These are phyloP conservation scores for Henckelia pumila DNA, from an alignment of 257 asterid genomes.

Conservation along the genomic window DNA sequence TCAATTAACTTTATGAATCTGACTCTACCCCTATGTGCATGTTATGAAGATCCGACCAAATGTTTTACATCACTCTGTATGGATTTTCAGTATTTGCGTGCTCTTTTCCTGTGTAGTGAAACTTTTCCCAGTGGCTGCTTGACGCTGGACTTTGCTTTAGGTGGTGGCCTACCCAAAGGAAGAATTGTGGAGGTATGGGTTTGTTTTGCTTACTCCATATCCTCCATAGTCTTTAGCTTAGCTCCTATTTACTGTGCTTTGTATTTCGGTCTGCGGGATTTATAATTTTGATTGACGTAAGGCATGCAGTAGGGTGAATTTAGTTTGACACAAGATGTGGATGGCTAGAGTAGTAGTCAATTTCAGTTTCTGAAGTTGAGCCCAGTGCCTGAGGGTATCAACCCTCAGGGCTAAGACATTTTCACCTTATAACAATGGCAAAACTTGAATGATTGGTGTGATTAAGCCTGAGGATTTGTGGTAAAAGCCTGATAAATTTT, in stretches of 20 bases:
- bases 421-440: not conserved
- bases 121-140: conserved; percentile 97
- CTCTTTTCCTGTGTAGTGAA: conserved; percentile 54
- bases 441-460: not conserved
- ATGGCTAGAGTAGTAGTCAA: no score
- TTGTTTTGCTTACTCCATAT: not conserved
- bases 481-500: not conserved
- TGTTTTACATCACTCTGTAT: not conserved
- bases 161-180: conserved; percentile 97
- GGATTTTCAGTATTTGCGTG: not conserved
- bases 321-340: no score
- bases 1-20: not conserved
- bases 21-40: not conserved
- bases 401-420: not conserved
- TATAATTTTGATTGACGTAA: not conserved
- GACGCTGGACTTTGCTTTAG: conserved; percentile 91
- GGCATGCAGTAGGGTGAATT: not conserved
- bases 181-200: conserved; percentile 85
- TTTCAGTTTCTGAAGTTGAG: no score
- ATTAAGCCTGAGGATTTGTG: not conserved
- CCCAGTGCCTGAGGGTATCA: not conserved
- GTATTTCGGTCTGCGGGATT: conserved; percentile 8
- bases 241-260: not conserved
- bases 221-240: not conserved
- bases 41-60: not conserved